phyloP scores from a whole-genome alignment of 352 stramenopile species.

The Phytophthora megakarya region DNA sequence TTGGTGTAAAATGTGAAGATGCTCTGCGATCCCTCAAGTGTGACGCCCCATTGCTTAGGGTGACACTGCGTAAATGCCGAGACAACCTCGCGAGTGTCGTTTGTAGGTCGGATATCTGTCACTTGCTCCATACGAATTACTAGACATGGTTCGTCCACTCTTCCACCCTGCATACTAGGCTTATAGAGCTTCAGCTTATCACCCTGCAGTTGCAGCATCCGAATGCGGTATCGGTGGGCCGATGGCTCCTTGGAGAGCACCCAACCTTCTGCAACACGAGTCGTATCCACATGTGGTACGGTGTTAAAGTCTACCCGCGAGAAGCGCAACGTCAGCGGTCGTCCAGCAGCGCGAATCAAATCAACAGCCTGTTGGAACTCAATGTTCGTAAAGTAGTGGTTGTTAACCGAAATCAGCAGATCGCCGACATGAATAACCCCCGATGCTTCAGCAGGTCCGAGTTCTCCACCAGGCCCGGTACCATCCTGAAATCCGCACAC shows the following conservation, averaged over 20 bases:
- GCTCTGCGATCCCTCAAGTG: constrained; percentile 75
- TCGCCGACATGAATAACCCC: constrained; percentile 83
- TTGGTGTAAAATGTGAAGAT: constrained; percentile 90
- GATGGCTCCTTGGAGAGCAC: constrained; percentile 85
- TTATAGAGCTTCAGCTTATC: constrained; percentile 86
- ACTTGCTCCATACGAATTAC: constrained; percentile 85
- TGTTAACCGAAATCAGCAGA: constrained; percentile 87
- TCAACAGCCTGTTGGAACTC: constrained; percentile 81
- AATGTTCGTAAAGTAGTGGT: constrained; percentile 88
- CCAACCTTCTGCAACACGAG: constrained; percentile 81
- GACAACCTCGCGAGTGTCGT: constrained; percentile 80
- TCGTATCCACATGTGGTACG: constrained; percentile 31
- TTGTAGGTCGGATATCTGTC: constrained; percentile 81
- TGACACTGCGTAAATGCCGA: constrained; percentile 83
- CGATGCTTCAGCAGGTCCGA: constrained; percentile 64
- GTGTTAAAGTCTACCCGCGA: constrained; percentile 67
- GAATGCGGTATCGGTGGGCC: constrained; percentile 74
- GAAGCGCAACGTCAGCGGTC: constrained; percentile 84
- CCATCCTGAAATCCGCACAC: constrained; percentile 79
- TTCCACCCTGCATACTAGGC: constrained; percentile 78
- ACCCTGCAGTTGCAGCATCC: constrained; percentile 83
- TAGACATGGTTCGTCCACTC: constrained; percentile 69
- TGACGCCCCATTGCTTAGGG: constrained; percentile 87
- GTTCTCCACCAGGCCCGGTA: constrained; percentile 27
- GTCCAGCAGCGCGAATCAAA: constrained; percentile 67